phyloP scores from a whole-genome alignment of 768 basidiomycete genomes.

The Xanthoconium stramineum region DNA sequence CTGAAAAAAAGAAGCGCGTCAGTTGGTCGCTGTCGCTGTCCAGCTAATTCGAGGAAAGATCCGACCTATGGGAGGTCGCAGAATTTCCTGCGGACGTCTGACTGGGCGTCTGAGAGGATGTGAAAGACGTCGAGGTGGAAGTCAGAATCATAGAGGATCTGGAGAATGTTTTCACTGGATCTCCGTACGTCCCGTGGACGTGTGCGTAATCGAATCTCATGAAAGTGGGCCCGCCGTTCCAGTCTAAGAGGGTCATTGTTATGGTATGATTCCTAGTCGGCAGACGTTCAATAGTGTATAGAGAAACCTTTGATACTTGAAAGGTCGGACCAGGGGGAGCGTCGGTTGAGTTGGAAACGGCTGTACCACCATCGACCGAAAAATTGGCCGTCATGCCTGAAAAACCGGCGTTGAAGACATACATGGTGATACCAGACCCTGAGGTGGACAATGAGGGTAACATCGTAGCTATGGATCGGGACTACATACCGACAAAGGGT shows the following conservation, averaged over 20 bases:
- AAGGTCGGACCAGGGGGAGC: slow-evolving; percentile 12
- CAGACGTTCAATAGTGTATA: slow-evolving; percentile 19
- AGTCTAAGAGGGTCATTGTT: slow-evolving; percentile 17
- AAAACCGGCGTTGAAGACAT: no score
- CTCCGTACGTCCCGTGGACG: no score
- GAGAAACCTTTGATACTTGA: slow-evolving; percentile 22
- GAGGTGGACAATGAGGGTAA: background rate
- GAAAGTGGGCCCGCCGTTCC: slow-evolving; percentile 1
- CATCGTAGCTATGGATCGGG: background rate
- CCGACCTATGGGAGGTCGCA: slow-evolving; percentile 9
- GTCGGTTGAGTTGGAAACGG: background rate
- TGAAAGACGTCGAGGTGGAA: background rate
- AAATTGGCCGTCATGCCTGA: no score
- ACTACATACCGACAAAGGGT: background rate
- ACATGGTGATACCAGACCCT: background rate
- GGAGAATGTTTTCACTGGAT: slow-evolving; percentile 1
- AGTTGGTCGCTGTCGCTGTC: no score
- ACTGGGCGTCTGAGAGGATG: background rate
- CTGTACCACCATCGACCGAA: no score
- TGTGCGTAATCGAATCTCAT: slow-evolving; percentile 30
- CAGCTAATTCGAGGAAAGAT: background rate
- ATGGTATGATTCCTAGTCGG: slow-evolving; percentile 15
- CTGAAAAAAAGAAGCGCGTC: slow-evolving; percentile 4
- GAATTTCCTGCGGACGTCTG: background rate
- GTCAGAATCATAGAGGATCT: background rate